Percentiles rank a stretch among this genome's conserved stretches.
phyloP scores from a whole-genome alignment of 2,329 filamentous ascomycete genomes.

The Alternaria conjuncta region DNA sequence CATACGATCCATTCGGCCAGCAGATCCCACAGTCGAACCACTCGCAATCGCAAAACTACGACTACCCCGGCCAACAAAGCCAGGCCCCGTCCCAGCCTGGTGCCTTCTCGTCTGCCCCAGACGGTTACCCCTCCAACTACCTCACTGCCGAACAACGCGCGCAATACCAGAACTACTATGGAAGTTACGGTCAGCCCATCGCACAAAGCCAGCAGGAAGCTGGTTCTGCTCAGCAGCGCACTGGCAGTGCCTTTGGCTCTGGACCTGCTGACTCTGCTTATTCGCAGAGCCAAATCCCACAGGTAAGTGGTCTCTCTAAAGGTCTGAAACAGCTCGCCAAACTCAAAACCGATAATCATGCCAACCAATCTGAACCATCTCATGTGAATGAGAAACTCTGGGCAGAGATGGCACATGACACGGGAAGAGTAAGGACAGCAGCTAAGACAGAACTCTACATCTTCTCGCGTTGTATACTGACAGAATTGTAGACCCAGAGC shows the following conservation, averaged over 20 bases:
- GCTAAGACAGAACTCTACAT: constrained; percentile 1
- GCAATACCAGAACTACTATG: constrained; percentile 75
- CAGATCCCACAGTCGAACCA: constrained; percentile 61
- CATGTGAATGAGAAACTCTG: constrained; percentile 3
- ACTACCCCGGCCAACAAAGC: constrained; percentile 57
- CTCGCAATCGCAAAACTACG: constrained; percentile 50
- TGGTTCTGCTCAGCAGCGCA: constrained; percentile 73
- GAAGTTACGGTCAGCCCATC: constrained; percentile 58
- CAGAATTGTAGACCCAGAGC: constrained; percentile 60
- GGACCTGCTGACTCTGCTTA: constrained; percentile 66
- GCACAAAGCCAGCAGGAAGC: constrained; percentile 71
- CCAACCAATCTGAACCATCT: constrained; percentile 6
- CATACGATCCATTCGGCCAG: constrained; percentile 85
- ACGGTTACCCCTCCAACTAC: constrained; percentile 79
- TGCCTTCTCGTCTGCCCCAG: constrained; percentile 74
- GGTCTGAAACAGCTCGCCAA: background rate
- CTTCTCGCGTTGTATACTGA: constrained; percentile 17
- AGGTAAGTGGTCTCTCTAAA: constrained; percentile 44
- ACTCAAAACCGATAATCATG: constrained; percentile 2
- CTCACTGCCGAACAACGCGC: constrained; percentile 77
- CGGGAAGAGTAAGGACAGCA: constrained; percentile 10
- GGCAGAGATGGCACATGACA: constrained; percentile 5
- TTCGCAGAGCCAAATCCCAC: constrained; percentile 68
- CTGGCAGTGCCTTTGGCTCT: constrained; percentile 75
- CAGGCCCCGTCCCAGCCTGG: constrained; percentile 68